phyloP scores from a whole-genome alignment of 768 basidiomycete species.

The Calocera viscosa region DNA sequence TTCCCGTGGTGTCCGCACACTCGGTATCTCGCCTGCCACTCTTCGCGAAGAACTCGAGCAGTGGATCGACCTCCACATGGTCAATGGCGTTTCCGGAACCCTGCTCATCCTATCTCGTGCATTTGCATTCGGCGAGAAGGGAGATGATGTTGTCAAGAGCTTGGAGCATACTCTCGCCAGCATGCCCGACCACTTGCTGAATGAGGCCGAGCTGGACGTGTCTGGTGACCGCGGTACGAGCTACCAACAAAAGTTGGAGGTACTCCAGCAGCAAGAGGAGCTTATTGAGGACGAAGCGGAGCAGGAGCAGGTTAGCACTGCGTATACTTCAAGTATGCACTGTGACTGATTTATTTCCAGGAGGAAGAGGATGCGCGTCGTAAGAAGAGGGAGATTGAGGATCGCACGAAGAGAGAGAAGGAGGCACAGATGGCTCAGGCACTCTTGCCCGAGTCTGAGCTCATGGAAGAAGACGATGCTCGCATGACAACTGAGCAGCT shows the following conservation, averaged over 20 bases:
- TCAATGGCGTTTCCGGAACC: slow-evolving; percentile 81
- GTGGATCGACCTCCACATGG: slow-evolving; percentile 91
- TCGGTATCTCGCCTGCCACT: slow-evolving; percentile 73
- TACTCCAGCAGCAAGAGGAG: slow-evolving; percentile 95
- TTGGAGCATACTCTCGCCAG: slow-evolving; percentile 84
- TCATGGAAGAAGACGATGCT: slow-evolving; percentile 51
- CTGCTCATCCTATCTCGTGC: slow-evolving; percentile 88
- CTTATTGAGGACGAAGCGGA: slow-evolving; percentile 99
- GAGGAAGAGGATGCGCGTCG: slow-evolving; percentile 87
- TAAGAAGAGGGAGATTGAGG: slow-evolving; percentile 66
- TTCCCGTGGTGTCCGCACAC: slow-evolving; percentile 82
- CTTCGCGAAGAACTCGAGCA: slow-evolving; percentile 79
- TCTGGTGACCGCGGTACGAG: slow-evolving; percentile 85
- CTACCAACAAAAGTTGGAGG: slow-evolving; percentile 97
- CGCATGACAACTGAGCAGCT: slow-evolving; percentile 96
- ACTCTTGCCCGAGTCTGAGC: slow-evolving; percentile 81
- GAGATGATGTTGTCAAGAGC: slow-evolving; percentile 64
- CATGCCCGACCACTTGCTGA: slow-evolving; percentile 90
- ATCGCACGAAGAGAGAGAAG: slow-evolving; percentile 40
- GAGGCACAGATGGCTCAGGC: slow-evolving; percentile 70
- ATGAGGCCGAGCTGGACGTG: slow-evolving; percentile 93
- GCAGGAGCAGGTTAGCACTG: slow-evolving; percentile 57
- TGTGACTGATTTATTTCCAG: slow-evolving; percentile 14
- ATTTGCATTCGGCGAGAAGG: slow-evolving; percentile 65
- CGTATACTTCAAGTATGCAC: neutral